Evolutionary conservation across 2,329 filamentous ascomycete genomes (phyloP).

Genomic region (Trichophyton mentagrophytes): DNA sequence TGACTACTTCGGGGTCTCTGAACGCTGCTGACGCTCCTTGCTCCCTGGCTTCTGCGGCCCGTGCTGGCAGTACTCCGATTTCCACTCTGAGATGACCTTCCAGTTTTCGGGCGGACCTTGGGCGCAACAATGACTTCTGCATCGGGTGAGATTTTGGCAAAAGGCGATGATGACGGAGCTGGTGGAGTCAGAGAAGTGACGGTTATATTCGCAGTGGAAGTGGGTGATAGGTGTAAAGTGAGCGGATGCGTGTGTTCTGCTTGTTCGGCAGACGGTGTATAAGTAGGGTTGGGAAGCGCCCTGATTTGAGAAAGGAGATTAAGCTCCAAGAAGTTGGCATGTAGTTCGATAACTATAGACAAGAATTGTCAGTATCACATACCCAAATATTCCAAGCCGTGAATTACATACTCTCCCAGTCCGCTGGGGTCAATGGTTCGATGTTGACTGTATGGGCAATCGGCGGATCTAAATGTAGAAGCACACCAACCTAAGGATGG

Average conservation of each 20-base stretch:
- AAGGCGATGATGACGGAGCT: slow-evolving; percentile 54
- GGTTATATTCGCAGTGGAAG: slow-evolving; percentile 83
- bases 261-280: slow-evolving; percentile 36
- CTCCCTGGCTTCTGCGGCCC: slow-evolving; percentile 57
- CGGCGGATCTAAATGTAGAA: slow-evolving; percentile 78
- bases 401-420: slow-evolving; percentile 66
- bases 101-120: slow-evolving; percentile 64
- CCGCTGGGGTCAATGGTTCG: slow-evolving; percentile 83
- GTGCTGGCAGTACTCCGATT: slow-evolving; percentile 68
- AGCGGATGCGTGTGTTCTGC: slow-evolving; percentile 58
- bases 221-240: slow-evolving; percentile 85
- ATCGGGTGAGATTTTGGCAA: slow-evolving; percentile 85
- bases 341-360: slow-evolving; percentile 67
- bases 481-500: slow-evolving; percentile 40
- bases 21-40: slow-evolving; percentile 62
- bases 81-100: slow-evolving; percentile 52
- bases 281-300: slow-evolving; percentile 75
- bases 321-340: slow-evolving; percentile 87
- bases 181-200: slow-evolving; percentile 71
- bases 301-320: slow-evolving; percentile 89
- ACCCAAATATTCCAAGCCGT: background rate
- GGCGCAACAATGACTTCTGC: slow-evolving; percentile 96
- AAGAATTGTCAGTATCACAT: slow-evolving; percentile 3
- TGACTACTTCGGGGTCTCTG: slow-evolving; percentile 45
- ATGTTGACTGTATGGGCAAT: slow-evolving; percentile 91